Evolutionary conservation across 768 basidiomycete genomes (phyloP), one percentile per base, ranked within the genome.

Genomic region (Kwoniella mangroviensis): DNA sequence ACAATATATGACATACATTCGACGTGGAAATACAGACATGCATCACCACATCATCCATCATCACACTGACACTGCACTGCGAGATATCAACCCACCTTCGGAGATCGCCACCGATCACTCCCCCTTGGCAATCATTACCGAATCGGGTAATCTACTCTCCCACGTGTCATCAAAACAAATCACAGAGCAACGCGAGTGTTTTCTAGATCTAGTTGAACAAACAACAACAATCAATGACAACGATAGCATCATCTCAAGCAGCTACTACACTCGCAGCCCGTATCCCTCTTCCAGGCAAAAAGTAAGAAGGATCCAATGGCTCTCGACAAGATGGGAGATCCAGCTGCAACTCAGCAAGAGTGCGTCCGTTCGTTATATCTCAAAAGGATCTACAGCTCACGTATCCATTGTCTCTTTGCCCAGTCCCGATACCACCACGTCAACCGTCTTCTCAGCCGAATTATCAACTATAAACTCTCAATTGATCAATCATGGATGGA

Each of bases 401-500:
- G 6, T 6, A 6, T 17, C 12, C 28, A 3, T 21, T 28, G n/a
- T 21, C 12, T 22, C 19, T 34, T 7, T 34, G 6, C 34, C 10
- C 40, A 69, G 67, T 21, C 45, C 61, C 21, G 51, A 62, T 43
- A 12, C n/a, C 1, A 21, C 28, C 43, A 11, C 61, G 2, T 63
- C 53, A 0, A 51, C 67, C 2, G 15, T 51, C 40, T 49, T 55
- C 28, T 58, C 68, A 34, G 69, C 65, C 13, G 63, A 72, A 15
- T 42, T 77, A 19, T 78, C 77, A 1, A 70, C 73, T 12, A 72
- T 79, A 63, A 80, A 80, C 64, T 57, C 65, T 9, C 79, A 80
- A 67, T 60, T 80, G 1, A 26, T 78, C 13, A 71, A 71, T 9
- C 76, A 76, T 63, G 79, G 79, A 5, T 80, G 75, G 75, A 56